These are phyloP conservation scores for Aureobasidium uvarum DNA, from an alignment of 2,329 filamentous ascomycete species.

Conservation along the genomic window DNA sequence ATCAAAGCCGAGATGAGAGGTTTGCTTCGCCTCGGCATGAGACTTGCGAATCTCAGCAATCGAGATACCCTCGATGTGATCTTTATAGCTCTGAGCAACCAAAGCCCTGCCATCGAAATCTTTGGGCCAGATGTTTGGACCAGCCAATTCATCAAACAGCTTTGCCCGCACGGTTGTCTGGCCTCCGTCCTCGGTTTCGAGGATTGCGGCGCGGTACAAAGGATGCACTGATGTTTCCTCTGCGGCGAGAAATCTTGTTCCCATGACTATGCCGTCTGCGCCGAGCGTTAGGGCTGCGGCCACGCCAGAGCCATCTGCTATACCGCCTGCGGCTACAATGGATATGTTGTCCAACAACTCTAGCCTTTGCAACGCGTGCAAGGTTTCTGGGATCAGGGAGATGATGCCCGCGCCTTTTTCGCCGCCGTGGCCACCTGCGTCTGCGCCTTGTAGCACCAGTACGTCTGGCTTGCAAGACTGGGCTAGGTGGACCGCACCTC, in stretches of 20 bases:
- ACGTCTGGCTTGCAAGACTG: constrained; percentile 53
- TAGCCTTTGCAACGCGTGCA: constrained; percentile 43
- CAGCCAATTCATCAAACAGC: constrained; percentile 54
- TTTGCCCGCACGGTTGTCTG: constrained; percentile 50
- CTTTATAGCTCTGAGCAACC: constrained; percentile 52
- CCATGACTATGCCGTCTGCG: constrained; percentile 55
- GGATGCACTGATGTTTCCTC: constrained; percentile 47
- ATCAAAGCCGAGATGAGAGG: constrained; percentile 49
- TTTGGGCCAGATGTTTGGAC: constrained; percentile 57
- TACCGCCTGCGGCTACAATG: constrained; percentile 55
- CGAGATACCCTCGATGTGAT: constrained; percentile 41
- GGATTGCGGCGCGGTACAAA: constrained; percentile 48
- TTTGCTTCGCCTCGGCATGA: constrained; percentile 45
- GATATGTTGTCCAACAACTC: constrained; percentile 26
- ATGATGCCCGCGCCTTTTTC: constrained; percentile 55
- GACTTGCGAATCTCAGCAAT: constrained; percentile 45
- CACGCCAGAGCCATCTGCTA: constrained; percentile 54
- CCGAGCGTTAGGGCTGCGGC: constrained; percentile 54
- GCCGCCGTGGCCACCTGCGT: constrained; percentile 64
- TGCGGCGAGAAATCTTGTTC: constrained; percentile 61
- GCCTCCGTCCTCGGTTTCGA: constrained; percentile 52
- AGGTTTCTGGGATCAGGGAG: constrained; percentile 58
- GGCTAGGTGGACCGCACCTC: constrained; percentile 52
- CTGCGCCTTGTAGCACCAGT: constrained; percentile 60
- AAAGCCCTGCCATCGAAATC: constrained; percentile 58